Base-by-base conservation (phyloP, 1,139 yeast genomes). In the Nakaseomyces nivariensis region DNA sequence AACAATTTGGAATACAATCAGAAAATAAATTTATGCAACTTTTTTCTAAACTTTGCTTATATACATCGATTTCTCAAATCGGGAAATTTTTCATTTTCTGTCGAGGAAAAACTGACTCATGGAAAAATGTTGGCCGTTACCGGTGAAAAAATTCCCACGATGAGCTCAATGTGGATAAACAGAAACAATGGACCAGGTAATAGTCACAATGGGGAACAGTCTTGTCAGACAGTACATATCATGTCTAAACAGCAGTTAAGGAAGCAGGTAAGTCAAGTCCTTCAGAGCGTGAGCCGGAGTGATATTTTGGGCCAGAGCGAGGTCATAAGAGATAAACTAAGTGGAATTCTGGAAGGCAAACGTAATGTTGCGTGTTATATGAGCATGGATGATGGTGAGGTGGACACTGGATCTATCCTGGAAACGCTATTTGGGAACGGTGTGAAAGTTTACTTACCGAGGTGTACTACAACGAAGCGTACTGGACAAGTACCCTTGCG, bases 381-480 rank as follows among this genome's bases (percentile, higher is more conserved):
- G 59, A 61, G 60, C 44, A 64, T 64, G 67, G 67, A 61, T 24
- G 51, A 51, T 37, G 61, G 64, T 25, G 68, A 64, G 49, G 59
- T 63, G 6, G 57, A 58, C 29, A 64, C 68, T 5, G 50, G 49
- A 27, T 48, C 53, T 33, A 50, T 63, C 4, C 26, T 63, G 22
- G 49, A 55, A 43, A 38, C 50, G 43, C 40, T 63, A 25, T 61
- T 60, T 36, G 48, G 49, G 3, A 42, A 51, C 17, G 51, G 53
- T 0, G 52, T 55, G 31, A 44, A 17, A 3, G 61, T 63, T 4
- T 64, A 53, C 46, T 47, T 64, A 31, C 68, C 68, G 6, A 55
- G 67, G 29, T 64, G 68, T 48, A 62, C 67, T 1, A 48, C 54
- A 22, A 63, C 66, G 3, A 45, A 29, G 22, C 50, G 45, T 24